Evolutionary conservation across 768 basidiomycete species (phyloP).

Genomic region (Chalciporus chontae): DNA sequence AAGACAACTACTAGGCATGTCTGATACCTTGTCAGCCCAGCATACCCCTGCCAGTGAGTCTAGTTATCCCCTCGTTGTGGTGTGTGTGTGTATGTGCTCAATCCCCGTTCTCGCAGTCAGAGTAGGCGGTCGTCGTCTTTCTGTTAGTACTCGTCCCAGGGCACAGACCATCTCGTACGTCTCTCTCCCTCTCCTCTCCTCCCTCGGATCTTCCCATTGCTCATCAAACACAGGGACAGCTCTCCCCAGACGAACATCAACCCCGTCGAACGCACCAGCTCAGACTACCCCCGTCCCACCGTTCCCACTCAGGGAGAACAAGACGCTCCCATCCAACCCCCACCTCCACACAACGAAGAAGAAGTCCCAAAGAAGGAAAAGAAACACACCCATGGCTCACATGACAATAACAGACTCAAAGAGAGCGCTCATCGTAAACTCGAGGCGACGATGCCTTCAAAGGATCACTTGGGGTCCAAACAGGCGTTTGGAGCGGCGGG

Average conservation of each 20-base stretch:
- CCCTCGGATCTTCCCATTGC: too few species aligned
- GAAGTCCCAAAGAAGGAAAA: slow-evolving; percentile 48
- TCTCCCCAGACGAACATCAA: background rate
- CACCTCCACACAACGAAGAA: slow-evolving; percentile 43
- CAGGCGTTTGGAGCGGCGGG: slow-evolving; percentile 43
- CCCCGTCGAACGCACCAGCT: background rate
- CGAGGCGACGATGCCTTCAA: slow-evolving; percentile 48
- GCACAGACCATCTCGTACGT: slow-evolving; percentile 34
- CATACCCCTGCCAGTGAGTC: slow-evolving; percentile 52
- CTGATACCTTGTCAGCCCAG: slow-evolving; percentile 29
- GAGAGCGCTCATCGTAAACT: slow-evolving; percentile 44
- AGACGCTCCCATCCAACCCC: slow-evolving; percentile 18
- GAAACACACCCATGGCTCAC: slow-evolving; percentile 34
- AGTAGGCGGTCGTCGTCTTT: slow-evolving; percentile 52
- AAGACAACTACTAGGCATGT: too few species aligned
- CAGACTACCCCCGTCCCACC: slow-evolving; percentile 56
- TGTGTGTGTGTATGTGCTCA: too few species aligned
- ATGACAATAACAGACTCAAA: slow-evolving; percentile 45
- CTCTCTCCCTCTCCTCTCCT: background rate
- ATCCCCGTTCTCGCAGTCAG: slow-evolving; percentile 28
- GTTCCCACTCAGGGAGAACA: slow-evolving; percentile 31
- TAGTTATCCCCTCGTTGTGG: too few species aligned
- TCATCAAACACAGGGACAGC: too few species aligned
- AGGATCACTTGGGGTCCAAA: slow-evolving; percentile 32
- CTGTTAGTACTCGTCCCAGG: slow-evolving; percentile 40